These are phyloP conservation scores for Penicillium sp. DNA, from an alignment of 2,329 filamentous ascomycete genomes.

Conservation along the genomic window DNA sequence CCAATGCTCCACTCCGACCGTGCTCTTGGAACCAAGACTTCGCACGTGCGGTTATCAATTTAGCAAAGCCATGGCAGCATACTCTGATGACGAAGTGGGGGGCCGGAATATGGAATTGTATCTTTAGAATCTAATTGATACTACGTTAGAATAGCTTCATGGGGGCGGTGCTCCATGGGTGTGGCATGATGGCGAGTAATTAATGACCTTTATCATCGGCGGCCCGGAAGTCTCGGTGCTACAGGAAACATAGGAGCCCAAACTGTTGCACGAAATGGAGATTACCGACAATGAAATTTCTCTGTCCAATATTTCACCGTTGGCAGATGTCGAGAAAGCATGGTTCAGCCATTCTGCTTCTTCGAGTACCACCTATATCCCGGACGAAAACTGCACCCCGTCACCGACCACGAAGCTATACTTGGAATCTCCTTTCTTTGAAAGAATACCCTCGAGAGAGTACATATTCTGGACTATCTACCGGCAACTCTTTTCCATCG, in stretches of 20 bases:
- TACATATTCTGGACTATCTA: neutral
- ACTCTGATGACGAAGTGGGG: too few species aligned
- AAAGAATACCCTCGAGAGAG: neutral
- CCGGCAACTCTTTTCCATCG: neutral
- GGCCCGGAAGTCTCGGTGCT: neutral
- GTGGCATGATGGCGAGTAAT: neutral
- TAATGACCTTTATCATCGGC: neutral
- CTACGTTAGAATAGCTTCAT: neutral
- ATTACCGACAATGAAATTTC: neutral
- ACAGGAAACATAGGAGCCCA: neutral
- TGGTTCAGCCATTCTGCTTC: neutral
- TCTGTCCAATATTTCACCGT: neutral
- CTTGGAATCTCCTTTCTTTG: neutral
- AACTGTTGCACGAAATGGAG: neutral
- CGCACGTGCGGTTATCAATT: too few species aligned
- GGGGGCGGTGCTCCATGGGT: neutral
- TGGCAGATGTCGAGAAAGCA: neutral
- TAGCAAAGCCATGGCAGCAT: too few species aligned
- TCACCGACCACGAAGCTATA: neutral
- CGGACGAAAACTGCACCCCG: neutral
- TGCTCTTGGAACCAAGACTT: too few species aligned
- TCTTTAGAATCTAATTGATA: too few species aligned
- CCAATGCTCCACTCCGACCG: too few species aligned
- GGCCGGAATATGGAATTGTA: too few species aligned
- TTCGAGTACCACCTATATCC: neutral